Evolutionary conservation across 2,329 filamentous ascomycete genomes (phyloP).

Genomic region (Metarhizium guizhouense): DNA sequence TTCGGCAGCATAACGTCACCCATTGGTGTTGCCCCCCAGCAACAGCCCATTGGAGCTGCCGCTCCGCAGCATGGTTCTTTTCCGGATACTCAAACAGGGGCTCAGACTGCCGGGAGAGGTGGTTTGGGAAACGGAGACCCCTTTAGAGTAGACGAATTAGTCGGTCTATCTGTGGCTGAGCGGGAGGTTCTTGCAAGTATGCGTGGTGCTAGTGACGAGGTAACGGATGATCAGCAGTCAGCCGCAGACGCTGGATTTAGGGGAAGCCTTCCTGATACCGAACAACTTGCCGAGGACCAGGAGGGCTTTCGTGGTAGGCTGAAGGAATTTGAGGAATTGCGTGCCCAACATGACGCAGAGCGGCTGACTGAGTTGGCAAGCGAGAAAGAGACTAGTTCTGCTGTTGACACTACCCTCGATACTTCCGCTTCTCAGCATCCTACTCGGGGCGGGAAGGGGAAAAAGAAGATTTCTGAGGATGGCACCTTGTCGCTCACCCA

Average conservation of each 20-base stretch:
- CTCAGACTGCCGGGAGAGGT: constrained; percentile 15
- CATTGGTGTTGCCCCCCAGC: constrained; percentile 41
- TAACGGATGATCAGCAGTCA: constrained; percentile 4
- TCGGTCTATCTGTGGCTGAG: constrained; percentile 49
- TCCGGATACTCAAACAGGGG: constrained; percentile 50
- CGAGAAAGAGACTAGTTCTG: not conserved
- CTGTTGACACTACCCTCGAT: not conserved
- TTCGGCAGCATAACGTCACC: constrained; percentile 93
- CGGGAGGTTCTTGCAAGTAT: constrained; percentile 41
- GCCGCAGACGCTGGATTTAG: constrained; percentile 28
- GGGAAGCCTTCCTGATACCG: constrained; percentile 38
- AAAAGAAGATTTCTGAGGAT: constrained; percentile 25
- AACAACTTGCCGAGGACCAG: constrained; percentile 42
- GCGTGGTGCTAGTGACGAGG: constrained; percentile 9
- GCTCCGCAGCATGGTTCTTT: constrained; percentile 43
- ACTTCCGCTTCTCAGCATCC: constrained; percentile 5
- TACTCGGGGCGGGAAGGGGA: constrained; percentile 13
- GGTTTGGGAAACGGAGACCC: constrained; percentile 34
- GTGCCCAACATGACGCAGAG: constrained; percentile 60
- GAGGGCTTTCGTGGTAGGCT: constrained; percentile 63
- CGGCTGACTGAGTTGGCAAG: constrained; percentile 18
- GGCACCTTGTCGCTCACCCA: constrained; percentile 61
- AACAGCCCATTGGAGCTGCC: constrained; percentile 34
- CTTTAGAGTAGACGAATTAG: constrained; percentile 66
- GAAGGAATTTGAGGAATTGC: constrained; percentile 72